Evolutionary conservation across 306 rosid genomes (phyloP), one percentile per base, ranked within the genome.

Genomic region (Fagus crenata): DNA sequence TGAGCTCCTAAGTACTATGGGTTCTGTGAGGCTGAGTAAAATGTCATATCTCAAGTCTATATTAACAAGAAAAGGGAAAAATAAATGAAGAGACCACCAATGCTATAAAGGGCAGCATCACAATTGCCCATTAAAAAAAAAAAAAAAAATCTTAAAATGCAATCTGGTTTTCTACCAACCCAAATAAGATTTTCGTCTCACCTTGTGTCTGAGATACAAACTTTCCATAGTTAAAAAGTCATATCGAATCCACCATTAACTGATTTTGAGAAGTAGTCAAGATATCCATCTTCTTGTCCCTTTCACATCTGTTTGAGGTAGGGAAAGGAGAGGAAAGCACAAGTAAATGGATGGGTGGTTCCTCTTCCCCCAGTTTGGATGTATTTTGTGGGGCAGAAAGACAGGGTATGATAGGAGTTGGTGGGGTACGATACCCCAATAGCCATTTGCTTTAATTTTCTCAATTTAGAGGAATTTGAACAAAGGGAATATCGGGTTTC

Each of bases 141-240:
- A n/a, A n/a, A 12, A 1, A 13, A 51, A 22, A 22, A 22, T 22
- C 28, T 22, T 58, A 58, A 8, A 22, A 58, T 28, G 12, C 64
- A 56, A 60, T 32, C 40, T 32, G 76, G 75, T 75, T 80, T 73
- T 64, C 70, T 70, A 41, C 56, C 78, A 40, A 31, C 53, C 33
- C 74, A 71, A 53, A 55, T 40, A 67, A 17, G 56, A 65, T 69
- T 70, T 69, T 56, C 53, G 49, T 68, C 67, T 58, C 68, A 56
- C 43, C 46, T 49, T n/a, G 61, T 42, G 40, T 39, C 67, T 67
- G 37, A 69, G 63, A 42, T 73, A 35, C 33, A 73, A 64, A 69
- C 56, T 70, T 40, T 33, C 46, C 36, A 59, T 36, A 49, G 40
- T 49, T 81, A 43, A 41, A 22, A 41, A 71, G 77, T 69, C 41